These are phyloP conservation scores for Pythium biforme DNA, from an alignment of 352 stramenopile genomes.

Conservation along the genomic window DNA sequence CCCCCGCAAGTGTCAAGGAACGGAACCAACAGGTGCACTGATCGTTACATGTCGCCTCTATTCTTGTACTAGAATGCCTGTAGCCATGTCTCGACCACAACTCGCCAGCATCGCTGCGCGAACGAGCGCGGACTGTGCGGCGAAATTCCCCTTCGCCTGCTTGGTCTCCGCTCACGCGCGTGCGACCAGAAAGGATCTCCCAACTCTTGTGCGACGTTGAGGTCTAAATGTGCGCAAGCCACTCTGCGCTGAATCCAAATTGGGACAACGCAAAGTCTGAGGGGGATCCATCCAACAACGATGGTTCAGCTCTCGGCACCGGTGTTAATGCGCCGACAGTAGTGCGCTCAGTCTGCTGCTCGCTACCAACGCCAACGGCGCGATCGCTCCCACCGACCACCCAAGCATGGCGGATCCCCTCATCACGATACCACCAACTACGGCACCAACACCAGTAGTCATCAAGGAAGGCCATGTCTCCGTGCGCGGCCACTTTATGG, in stretches of 20 bases:
- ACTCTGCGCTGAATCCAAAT: not conserved
- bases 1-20: too few species aligned
- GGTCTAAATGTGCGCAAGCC: not conserved
- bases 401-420: not conserved
- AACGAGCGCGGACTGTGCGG: slow-evolving; percentile 4
- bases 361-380: not conserved
- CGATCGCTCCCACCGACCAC: not conserved
- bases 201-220: too few species aligned
- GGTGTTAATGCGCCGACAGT: not conserved
- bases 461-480: slow-evolving; percentile 63
- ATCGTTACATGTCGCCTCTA: too few species aligned
- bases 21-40: too few species aligned
- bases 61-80: slow-evolving; percentile 4
- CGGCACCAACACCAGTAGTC: not conserved
- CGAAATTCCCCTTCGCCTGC: not conserved
- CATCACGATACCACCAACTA: not conserved
- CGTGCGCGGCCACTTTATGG: slow-evolving; percentile 66
- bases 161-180: too few species aligned
- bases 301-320: not conserved
- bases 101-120: slow-evolving; percentile 2
- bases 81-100: not conserved
- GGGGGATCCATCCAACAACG: not conserved
- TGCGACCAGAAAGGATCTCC: too few species aligned
- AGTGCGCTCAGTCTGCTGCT: not conserved
- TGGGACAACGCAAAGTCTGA: not conserved